Conservation (phyloP, 345 rosid species). For the Populus euphratica region DNA sequence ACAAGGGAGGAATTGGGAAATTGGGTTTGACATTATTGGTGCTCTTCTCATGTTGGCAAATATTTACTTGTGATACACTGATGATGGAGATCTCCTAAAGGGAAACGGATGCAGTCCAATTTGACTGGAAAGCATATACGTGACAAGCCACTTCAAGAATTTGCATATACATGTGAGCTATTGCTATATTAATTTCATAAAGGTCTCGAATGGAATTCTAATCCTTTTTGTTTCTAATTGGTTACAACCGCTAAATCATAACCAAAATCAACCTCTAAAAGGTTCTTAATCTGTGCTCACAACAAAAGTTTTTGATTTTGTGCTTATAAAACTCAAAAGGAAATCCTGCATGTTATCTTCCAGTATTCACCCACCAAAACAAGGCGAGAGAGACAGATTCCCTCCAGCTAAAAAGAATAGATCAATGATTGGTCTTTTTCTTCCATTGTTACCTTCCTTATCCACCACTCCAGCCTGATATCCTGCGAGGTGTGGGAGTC, state of each 20-base stretch:
- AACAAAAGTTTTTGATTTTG: neutral
- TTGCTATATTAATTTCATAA: neutral
- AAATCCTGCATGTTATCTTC: slow-evolving; percentile 11
- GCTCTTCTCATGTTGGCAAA: neutral
- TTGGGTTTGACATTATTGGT: neutral
- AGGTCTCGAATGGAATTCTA: neutral
- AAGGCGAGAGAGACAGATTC: slow-evolving; percentile 17
- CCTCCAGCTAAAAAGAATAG: slow-evolving; percentile 38
- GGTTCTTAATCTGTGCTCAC: slow-evolving; percentile 1
- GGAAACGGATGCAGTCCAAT: neutral
- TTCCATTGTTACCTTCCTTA: slow-evolving; percentile 25
- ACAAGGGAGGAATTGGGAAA: neutral
- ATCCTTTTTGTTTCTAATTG: neutral
- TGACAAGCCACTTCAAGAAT: neutral
- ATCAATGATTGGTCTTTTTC: slow-evolving; percentile 28
- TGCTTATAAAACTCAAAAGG: neutral
- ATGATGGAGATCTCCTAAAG: neutral
- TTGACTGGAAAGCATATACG: neutral
- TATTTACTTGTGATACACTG: neutral
- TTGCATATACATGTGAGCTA: neutral
- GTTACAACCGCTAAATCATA: neutral
- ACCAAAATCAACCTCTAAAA: neutral
- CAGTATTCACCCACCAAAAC: slow-evolving; percentile 2
- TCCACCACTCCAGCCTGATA: slow-evolving; percentile 31
- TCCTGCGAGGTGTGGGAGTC: neutral